Evolutionary conservation across 2,329 filamentous ascomycete species (phyloP).

Genomic region (Stagonosporopsis vannaccii): DNA sequence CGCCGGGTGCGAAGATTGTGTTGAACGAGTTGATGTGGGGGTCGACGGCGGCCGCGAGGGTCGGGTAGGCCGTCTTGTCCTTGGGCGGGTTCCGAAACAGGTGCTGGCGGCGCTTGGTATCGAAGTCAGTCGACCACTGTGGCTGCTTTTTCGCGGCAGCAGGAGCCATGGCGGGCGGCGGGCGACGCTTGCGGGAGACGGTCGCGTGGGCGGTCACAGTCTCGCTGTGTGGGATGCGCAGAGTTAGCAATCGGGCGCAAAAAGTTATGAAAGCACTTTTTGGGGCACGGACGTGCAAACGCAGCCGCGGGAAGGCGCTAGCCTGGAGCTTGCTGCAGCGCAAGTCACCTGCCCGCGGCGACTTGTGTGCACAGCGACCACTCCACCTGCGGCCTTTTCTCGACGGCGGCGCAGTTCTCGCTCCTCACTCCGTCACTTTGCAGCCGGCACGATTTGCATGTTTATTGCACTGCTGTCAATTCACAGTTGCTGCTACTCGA

Average conservation of each 20-base stretch:
- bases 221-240: slow-evolving; percentile 10
- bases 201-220: slow-evolving; percentile 19
- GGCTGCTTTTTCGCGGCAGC: slow-evolving; percentile 52
- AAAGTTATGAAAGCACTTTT: slow-evolving; percentile 14
- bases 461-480: slow-evolving; percentile 28
- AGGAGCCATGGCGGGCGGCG: slow-evolving; percentile 40
- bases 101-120: slow-evolving; percentile 83
- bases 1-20: slow-evolving; percentile 78
- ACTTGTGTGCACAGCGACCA: slow-evolving; percentile 29
- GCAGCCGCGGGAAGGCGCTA: slow-evolving; percentile 19
- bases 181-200: slow-evolving; percentile 14
- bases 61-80: slow-evolving; percentile 87
- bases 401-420: slow-evolving; percentile 41
- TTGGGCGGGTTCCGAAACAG: slow-evolving; percentile 89
- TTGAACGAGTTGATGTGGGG: slow-evolving; percentile 98
- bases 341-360: slow-evolving; percentile 26
- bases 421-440: slow-evolving; percentile 32
- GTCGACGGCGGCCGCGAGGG: slow-evolving; percentile 82
- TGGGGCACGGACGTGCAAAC: slow-evolving; percentile 15
- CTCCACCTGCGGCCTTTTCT: slow-evolving; percentile 28
- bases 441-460: slow-evolving; percentile 18
- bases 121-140: slow-evolving; percentile 84
- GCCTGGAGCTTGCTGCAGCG: slow-evolving; percentile 17
- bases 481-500: slow-evolving; percentile 33
- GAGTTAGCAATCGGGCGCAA: background rate